Evolutionary conservation across 192 early-diverging fungal species (phyloP).

Genomic region (Coemansia sp.): DNA sequence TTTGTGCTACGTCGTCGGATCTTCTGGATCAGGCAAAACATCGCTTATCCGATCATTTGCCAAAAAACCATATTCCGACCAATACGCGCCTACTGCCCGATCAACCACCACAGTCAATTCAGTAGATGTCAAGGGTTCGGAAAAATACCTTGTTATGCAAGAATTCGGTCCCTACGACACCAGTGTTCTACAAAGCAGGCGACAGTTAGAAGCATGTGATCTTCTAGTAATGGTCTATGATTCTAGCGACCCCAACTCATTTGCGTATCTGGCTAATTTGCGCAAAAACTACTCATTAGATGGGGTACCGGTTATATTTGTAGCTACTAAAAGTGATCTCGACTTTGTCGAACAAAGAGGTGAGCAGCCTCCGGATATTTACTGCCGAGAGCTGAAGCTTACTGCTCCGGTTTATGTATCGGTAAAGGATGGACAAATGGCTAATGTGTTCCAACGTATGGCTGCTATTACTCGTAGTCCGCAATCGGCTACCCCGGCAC

Average conservation of each 20-base stretch:
- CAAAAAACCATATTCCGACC: slow-evolving; percentile 74
- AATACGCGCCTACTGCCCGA: slow-evolving; percentile 74
- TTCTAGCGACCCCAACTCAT: slow-evolving; percentile 89
- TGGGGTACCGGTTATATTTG: slow-evolving; percentile 83
- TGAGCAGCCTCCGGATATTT: slow-evolving; percentile 89
- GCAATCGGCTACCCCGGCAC: slow-evolving; percentile 43
- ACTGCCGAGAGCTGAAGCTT: slow-evolving; percentile 84
- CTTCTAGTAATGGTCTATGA: slow-evolving; percentile 95
- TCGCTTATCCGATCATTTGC: slow-evolving; percentile 83
- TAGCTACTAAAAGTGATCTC: slow-evolving; percentile 92
- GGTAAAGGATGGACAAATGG: slow-evolving; percentile 79
- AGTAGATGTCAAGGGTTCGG: slow-evolving; percentile 89
- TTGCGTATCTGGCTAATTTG: slow-evolving; percentile 84
- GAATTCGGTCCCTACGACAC: slow-evolving; percentile 89
- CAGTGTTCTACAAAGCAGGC: slow-evolving; percentile 87
- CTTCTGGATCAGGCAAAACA: slow-evolving; percentile 90
- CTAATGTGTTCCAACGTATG: slow-evolving; percentile 85
- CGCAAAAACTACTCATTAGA: slow-evolving; percentile 82
- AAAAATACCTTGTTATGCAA: slow-evolving; percentile 96
- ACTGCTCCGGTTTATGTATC: slow-evolving; percentile 89
- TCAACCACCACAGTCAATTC: slow-evolving; percentile 89
- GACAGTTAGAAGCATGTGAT: slow-evolving; percentile 85
- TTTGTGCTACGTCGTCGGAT: slow-evolving; percentile 93
- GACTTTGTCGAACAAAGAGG: slow-evolving; percentile 79
- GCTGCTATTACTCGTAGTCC: slow-evolving; percentile 60